phyloP scores from a whole-genome alignment of 2,329 filamentous ascomycete genomes.

The Escovopsis sp. region DNA sequence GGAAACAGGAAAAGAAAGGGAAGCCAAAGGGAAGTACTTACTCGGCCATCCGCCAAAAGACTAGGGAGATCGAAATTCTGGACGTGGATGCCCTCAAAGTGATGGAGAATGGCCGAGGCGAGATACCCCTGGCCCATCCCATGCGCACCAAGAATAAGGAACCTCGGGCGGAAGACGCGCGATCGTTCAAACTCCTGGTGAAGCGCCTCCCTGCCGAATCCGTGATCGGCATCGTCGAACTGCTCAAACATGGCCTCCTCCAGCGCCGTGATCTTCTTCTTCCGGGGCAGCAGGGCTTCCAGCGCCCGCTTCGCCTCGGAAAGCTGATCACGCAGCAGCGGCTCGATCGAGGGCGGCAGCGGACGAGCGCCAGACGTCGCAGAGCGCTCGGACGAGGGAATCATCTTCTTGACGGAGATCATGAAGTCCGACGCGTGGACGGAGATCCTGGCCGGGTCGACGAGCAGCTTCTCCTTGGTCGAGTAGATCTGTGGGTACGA shows the following conservation, averaged over 20 bases:
- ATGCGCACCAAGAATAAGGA: constrained; percentile 65
- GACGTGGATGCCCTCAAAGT: constrained; percentile 87
- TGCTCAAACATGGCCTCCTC: constrained; percentile 90
- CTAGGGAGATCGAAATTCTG: constrained; percentile 88
- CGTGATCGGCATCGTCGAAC: constrained; percentile 65
- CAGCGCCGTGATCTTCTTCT: constrained; percentile 75
- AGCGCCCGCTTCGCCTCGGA: constrained; percentile 52
- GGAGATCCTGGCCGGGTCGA: constrained; percentile 71
- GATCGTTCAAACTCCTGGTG: constrained; percentile 71
- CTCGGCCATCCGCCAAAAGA: constrained; percentile 68
- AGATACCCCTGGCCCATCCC: constrained; percentile 95
- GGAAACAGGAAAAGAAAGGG: neutral
- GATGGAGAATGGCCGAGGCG: constrained; percentile 69
- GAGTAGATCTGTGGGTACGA: constrained; percentile 94
- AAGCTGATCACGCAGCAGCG: constrained; percentile 63
- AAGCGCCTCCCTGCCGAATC: constrained; percentile 70
- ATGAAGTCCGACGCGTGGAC: constrained; percentile 93
- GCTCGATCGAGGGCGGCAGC: constrained; percentile 65
- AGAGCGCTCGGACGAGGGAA: constrained; percentile 86
- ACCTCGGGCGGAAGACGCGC: constrained; percentile 73
- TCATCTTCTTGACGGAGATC: constrained; percentile 89
- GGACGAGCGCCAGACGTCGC: constrained; percentile 72
- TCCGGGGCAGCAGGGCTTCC: constrained; percentile 65
- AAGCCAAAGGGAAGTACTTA: constrained; percentile 22
- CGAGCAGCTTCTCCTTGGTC: constrained; percentile 76